Percentiles rank a stretch among this genome's conserved stretches.
phyloP scores from a whole-genome alignment of 768 basidiomycete genomes.

The Boletus sp. region DNA sequence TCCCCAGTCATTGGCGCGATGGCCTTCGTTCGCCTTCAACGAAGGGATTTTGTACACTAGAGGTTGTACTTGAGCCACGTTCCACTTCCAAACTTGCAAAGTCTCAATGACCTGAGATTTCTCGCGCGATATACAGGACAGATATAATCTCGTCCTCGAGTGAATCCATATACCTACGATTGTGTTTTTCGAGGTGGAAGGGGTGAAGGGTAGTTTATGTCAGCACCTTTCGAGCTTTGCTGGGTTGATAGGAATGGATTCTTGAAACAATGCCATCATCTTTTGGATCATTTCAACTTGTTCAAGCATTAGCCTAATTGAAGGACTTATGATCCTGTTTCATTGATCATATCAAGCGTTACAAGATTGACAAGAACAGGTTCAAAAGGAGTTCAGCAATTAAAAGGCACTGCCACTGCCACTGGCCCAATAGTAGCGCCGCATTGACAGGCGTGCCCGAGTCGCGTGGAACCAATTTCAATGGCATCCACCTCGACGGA shows the following conservation, averaged over 20 bases:
- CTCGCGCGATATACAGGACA: slow-evolving; percentile 84
- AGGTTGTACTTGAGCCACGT: slow-evolving; percentile 19
- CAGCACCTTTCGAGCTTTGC: slow-evolving; percentile 9
- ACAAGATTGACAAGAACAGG: no score
- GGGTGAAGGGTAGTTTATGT: slow-evolving; percentile 20
- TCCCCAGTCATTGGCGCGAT: slow-evolving; percentile 92
- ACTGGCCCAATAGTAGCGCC: not conserved
- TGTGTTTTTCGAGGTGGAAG: no score
- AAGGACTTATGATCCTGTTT: no score
- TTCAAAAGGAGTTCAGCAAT: no score
- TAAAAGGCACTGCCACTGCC: not conserved
- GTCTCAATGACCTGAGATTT: slow-evolving; percentile 71
- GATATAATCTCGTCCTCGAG: slow-evolving; percentile 84
- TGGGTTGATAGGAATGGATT: no score
- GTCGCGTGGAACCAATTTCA: not conserved
- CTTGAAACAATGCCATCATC: no score
- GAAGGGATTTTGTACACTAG: slow-evolving; percentile 92
- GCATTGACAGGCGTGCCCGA: no score
- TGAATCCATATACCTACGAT: slow-evolving; percentile 43
- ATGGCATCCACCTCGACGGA: slow-evolving; percentile 26
- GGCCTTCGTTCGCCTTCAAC: slow-evolving; percentile 81
- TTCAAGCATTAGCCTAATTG: no score
- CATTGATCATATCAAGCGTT: no score
- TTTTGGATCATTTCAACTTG: no score
- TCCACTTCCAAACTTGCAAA: slow-evolving; percentile 7